Base-by-base conservation (phyloP, 2,329 filamentous ascomycete genomes). In the Aureobasidium pullulans region DNA sequence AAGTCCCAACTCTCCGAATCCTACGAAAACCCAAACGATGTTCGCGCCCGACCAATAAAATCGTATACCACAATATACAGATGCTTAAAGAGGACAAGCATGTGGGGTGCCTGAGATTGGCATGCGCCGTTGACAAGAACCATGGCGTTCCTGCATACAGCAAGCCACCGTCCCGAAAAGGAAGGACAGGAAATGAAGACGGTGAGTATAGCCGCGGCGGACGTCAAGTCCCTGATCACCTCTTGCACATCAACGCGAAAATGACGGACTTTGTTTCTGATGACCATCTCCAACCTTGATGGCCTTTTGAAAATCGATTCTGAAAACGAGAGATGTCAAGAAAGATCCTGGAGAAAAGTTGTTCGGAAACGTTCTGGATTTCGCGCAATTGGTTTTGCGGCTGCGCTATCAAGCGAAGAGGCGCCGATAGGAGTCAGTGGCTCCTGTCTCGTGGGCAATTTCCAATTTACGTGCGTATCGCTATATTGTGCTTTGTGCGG, bases 391-490 rank as follows among this genome's bases (percentile, higher is more conserved):
- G 46, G n/a, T 48, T 16, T n/a, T 10, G 47, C 32, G 47, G 47
- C 47, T 37, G 47, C 47, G 47, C 47, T 37, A 49, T 49, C 47
- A 37, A 49, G 47, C 47, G 47, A 37, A 49, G 47, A 36, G 47
- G 47, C 47, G 47, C 47, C 47, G 47, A 13, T 10, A 3, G 10
- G 10, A 31, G 23, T 36, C 16, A 37, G 7, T 2, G 19, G 32
- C 32, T 10, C 16, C 32, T 28, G 23, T 37, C 16, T 37, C 47
- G 11, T 34, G 15, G 1, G 31, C 23, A 23, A 23, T 15, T 6
- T n/a, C 7, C 4, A 19, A n/a, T n/a, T 28, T 49, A 49, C 47
- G 47, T 49, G 32, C 16, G 47, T 49, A 49, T 19, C 23, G 39
- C 34, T 36, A 9, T 36, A 5, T 36, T 36, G 34, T 3, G 23